These are phyloP conservation scores for Paraphoma chrysanthemicola DNA, from an alignment of 2,329 filamentous ascomycete genomes.

Conservation along the genomic window DNA sequence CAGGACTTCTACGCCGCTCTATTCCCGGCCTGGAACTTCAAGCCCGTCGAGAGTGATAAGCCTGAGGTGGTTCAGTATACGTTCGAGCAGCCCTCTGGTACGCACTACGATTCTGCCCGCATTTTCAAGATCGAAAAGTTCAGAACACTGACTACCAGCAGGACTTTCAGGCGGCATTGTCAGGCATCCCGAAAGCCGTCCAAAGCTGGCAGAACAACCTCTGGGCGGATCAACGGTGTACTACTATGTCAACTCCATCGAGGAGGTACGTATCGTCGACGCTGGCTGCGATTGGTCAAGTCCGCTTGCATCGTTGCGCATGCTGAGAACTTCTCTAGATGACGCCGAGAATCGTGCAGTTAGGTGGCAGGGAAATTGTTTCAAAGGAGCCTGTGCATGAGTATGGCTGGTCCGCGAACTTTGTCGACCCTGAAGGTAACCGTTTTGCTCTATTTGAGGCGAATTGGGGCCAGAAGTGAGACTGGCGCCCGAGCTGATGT, in stretches of 20 bases:
- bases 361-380: slow-evolving; percentile 19
- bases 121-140: too few relatives aligned
- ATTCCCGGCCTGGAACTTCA: slow-evolving; percentile 26
- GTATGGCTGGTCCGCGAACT: slow-evolving; percentile 28
- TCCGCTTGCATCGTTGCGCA: too few relatives aligned
- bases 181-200: slow-evolving; percentile 14
- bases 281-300: neutral
- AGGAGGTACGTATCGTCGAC: slow-evolving; percentile 18
- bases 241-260: slow-evolving; percentile 20
- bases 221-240: slow-evolving; percentile 26
- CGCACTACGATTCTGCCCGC: neutral
- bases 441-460: slow-evolving; percentile 23
- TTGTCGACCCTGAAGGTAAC: slow-evolving; percentile 27
- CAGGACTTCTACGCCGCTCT: slow-evolving; percentile 28
- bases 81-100: slow-evolving; percentile 23
- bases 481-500: neutral
- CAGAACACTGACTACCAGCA: neutral
- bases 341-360: slow-evolving; percentile 14
- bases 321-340: slow-evolving; percentile 5
- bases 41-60: neutral
- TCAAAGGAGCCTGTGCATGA: slow-evolving; percentile 16
- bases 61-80: slow-evolving; percentile 8
- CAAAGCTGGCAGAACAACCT: slow-evolving; percentile 15
- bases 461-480: slow-evolving; percentile 7
- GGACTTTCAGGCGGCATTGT: slow-evolving; percentile 26